Percentiles rank a stretch among this genome's conserved stretches.
Conservation (phyloP, 176 grass and related monocot species). For the Hyparrhenia diplandra region DNA sequence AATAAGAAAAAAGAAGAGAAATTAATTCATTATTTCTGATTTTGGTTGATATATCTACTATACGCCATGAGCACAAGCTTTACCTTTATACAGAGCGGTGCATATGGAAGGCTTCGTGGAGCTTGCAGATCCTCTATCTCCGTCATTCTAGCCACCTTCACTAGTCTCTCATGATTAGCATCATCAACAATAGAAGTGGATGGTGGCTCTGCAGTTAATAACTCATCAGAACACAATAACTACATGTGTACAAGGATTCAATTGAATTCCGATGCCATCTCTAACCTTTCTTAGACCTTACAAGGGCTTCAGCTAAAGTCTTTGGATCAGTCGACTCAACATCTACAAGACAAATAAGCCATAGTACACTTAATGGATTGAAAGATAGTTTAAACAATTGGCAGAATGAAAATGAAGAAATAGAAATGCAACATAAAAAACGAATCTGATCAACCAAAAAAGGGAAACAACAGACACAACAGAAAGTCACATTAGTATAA, state of each 20-base stretch:
- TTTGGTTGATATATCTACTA: not conserved
- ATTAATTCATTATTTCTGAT: slow-evolving; percentile 8
- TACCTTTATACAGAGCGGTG: slow-evolving; percentile 92
- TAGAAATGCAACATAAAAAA: slow-evolving; percentile 5
- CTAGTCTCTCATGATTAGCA: slow-evolving; percentile 43
- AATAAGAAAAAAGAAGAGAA: slow-evolving; percentile 25
- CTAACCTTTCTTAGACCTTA: slow-evolving; percentile 76
- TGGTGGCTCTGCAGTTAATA: slow-evolving; percentile 53
- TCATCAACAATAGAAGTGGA: slow-evolving; percentile 55
- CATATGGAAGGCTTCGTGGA: slow-evolving; percentile 49
- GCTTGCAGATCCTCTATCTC: slow-evolving; percentile 90
- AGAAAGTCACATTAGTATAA: too few species aligned
- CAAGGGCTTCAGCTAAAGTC: slow-evolving; percentile 85
- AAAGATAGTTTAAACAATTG: not conserved
- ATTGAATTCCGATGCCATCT: slow-evolving; percentile 17
- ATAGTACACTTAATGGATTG: not conserved
- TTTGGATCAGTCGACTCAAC: slow-evolving; percentile 71
- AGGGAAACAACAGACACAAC: not conserved
- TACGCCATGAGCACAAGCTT: slow-evolving; percentile 1
- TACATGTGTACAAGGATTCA: slow-evolving; percentile 8
- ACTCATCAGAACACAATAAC: slow-evolving; percentile 15
- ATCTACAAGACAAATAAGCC: slow-evolving; percentile 50
- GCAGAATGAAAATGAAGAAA: slow-evolving; percentile 1
- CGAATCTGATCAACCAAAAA: not conserved
- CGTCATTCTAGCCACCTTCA: slow-evolving; percentile 81